Evolutionary conservation across 2,329 filamentous ascomycete species (phyloP).

Genomic region (Hymenoscyphus repandus): DNA sequence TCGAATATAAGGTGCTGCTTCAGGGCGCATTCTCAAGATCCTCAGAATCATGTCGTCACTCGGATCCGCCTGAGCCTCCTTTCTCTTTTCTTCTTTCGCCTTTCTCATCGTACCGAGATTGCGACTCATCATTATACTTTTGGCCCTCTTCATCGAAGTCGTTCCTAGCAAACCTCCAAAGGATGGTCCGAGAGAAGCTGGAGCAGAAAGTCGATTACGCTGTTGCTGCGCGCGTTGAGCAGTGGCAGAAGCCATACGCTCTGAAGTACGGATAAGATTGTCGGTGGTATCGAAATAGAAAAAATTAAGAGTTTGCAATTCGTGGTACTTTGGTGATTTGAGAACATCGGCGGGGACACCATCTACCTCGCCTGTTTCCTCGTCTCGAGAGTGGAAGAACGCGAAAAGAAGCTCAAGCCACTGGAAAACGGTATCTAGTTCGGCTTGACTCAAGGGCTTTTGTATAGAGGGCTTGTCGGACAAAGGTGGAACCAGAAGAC

Average conservation of each 20-base stretch:
- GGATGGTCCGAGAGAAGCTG: conserved; percentile 48
- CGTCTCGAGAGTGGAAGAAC: conserved; percentile 93
- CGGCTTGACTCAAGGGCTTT: conserved; percentile 74
- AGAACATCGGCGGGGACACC: conserved; percentile 88
- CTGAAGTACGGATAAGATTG: conserved; percentile 88
- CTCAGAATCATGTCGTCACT: conserved; percentile 97
- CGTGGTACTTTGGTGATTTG: conserved; percentile 97
- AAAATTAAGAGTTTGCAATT: conserved; percentile 93
- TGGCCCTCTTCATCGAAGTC: conserved; percentile 59
- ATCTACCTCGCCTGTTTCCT: conserved; percentile 73
- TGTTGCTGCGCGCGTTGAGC: conserved; percentile 70
- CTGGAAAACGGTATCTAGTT: conserved; percentile 90
- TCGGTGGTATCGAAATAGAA: conserved; percentile 96
- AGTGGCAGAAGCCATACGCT: conserved; percentile 88
- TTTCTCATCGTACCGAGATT: conserved; percentile 96
- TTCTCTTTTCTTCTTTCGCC: conserved; percentile 91
- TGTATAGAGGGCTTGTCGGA: conserved; percentile 92
- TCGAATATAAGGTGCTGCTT: conserved; percentile 80
- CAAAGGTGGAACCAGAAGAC: conserved; percentile 82
- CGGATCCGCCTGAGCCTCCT: conserved; percentile 91
- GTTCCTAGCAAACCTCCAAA: conserved; percentile 60
- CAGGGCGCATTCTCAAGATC: conserved; percentile 90
- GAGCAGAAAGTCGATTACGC: conserved; percentile 66
- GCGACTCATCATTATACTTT: conserved; percentile 87
- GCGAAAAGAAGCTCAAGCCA: conserved; percentile 88